These are phyloP conservation scores for Solanum corneliomulleri DNA, from an alignment of 257 asterid species.

Conservation along the genomic window DNA sequence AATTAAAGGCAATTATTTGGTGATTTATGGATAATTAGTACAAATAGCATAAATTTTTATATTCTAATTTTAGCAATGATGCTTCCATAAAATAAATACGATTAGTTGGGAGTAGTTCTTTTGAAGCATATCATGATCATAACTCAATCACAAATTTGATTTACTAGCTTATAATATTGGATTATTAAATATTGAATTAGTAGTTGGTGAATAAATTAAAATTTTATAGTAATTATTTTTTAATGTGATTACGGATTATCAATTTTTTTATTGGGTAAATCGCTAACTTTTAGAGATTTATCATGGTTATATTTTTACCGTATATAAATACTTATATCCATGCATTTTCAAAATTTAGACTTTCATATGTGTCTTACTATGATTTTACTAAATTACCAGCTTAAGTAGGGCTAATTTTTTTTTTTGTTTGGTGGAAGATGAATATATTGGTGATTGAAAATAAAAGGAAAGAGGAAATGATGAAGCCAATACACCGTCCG, in stretches of 20 bases:
- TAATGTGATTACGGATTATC: too few species aligned
- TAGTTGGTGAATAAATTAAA: not conserved
- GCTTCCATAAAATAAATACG: not conserved
- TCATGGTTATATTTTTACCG: too few species aligned
- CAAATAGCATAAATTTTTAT: not conserved
- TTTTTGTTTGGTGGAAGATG: too few species aligned
- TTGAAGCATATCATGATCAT: too few species aligned
- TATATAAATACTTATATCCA: not conserved
- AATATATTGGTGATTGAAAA: not conserved
- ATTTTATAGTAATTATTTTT: too few species aligned
- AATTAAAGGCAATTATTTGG: not conserved
- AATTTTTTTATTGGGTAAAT: too few species aligned
- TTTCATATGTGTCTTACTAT: not conserved
- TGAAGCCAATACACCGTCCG: too few species aligned
- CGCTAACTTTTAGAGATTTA: too few species aligned
- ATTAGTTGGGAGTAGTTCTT: not conserved
- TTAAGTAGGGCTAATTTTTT: too few species aligned
- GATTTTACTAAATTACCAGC: not conserved
- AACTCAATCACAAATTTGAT: too few species aligned
- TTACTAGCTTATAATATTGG: not conserved
- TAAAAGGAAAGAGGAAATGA: not conserved
- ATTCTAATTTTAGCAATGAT: not conserved
- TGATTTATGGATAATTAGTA: not conserved
- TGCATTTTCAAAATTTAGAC: not conserved
- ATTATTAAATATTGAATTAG: too few species aligned